Percentiles rank a stretch among this genome's conserved stretches.
These are phyloP conservation scores for Fusarium longipes DNA, from an alignment of 2,329 filamentous ascomycete genomes.

Conservation along the genomic window DNA sequence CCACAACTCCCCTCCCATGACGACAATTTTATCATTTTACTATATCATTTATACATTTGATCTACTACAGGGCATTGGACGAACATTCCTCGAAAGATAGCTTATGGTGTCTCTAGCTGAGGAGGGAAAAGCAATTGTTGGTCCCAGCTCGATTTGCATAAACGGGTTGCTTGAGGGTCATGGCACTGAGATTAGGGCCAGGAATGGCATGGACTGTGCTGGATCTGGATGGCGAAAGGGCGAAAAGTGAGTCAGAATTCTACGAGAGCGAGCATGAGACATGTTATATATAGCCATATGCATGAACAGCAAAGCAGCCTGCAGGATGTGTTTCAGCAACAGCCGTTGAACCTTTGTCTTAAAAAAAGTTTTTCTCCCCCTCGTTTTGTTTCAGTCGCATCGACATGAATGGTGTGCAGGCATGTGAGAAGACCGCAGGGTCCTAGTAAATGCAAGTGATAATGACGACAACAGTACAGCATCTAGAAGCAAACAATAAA, in stretches of 20 bases:
- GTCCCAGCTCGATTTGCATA: constrained; percentile 30
- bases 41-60: constrained; percentile 24
- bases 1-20: constrained; percentile 22
- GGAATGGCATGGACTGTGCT: background rate
- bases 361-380: background rate
- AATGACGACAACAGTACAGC: constrained; percentile 34
- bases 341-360: constrained; percentile 8
- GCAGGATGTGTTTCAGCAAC: constrained; percentile 25
- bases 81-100: constrained; percentile 43
- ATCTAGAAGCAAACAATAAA: constrained; percentile 27
- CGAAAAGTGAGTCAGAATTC: constrained; percentile 28
- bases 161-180: constrained; percentile 33
- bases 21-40: constrained; percentile 17
- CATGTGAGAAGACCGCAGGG: constrained; percentile 31
- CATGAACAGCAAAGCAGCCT: constrained; percentile 24
- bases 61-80: constrained; percentile 32
- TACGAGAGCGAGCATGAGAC: constrained; percentile 29
- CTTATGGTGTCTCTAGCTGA: constrained; percentile 40
- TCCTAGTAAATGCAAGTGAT: constrained; percentile 26
- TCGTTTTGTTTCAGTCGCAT: constrained; percentile 5
- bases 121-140: constrained; percentile 36
- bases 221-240: constrained; percentile 29
- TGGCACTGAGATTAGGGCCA: constrained; percentile 1
- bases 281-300: constrained; percentile 29
- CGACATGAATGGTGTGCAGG: background rate